Base-by-base conservation (phyloP, 768 basidiomycete species). In the Rossbeevera mucosa region DNA sequence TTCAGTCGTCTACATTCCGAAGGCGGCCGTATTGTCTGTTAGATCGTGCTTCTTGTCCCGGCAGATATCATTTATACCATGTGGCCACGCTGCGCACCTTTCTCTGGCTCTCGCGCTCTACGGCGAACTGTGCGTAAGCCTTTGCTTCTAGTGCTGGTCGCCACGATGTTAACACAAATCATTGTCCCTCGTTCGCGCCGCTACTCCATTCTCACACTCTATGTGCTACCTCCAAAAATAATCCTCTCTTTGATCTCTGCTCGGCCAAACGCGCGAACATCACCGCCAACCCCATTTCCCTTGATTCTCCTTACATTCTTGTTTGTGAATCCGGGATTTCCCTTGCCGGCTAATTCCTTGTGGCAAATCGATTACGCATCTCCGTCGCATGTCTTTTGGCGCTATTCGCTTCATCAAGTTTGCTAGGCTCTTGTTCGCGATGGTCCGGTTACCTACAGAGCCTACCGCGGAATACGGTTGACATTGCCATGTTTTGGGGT, bases 361-460 rank as follows among this genome's bases (percentile, higher is more conserved):
- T 41, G 44, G 48, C 44, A 50, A 49, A 45, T 40, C 43, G 41
- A 46, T 53, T 47, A 58, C 25, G 51, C 16, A 48, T 48, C 40
- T 38, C 52, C 4, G n/a, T 43, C 45, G n/a, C 24, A 18, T 44
- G 7, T 25, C 38, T 48, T 49, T 54, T 46, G 38, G 54, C 29
- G 21, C 33, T 29, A 56, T 48, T 60, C 24, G 44, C 28, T 46
- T 60, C 53, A 50, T 52, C 57, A 55, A 88, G 86, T 51, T 61
- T 82, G 44, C 71, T 64, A 49, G 80, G 78, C 30, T 41, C 63
- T 43, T 48, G 50, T 22, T 88, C 87, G 8, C 72, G 71, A 40
- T 90, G 86, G 85, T 74, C 67, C 57, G 80, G 77, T 42, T 90
- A 89, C 67, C 62, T 90, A 5, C 79, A 84, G 57, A 81, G 82